Evolutionary conservation across 805 yeast genomes (phyloP).

Genomic region (Candida broadrunensis): DNA sequence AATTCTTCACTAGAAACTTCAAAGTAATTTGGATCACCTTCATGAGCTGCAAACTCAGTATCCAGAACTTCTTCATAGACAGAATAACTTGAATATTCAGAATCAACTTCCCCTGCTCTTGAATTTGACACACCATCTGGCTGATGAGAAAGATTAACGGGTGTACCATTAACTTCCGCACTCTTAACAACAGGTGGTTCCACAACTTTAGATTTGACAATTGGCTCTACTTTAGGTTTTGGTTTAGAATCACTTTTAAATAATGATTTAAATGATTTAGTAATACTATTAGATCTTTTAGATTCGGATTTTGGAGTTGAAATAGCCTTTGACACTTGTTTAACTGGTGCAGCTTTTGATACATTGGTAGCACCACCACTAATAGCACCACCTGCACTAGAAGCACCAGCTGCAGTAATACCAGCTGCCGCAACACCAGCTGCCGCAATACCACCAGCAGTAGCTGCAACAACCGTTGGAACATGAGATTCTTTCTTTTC

Average conservation of each 20-base stretch:
- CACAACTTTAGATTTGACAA: background rate
- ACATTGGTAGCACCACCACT: background rate
- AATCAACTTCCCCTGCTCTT: conserved; percentile 2
- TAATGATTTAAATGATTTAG: background rate
- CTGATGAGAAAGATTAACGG: background rate
- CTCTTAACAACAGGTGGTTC: background rate
- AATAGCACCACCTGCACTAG: background rate
- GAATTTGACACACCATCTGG: conserved; percentile 1
- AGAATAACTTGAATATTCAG: conserved; percentile 17
- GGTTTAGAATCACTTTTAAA: conserved; percentile 1
- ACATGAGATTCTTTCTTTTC: conserved; percentile 1
- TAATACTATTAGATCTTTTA: background rate
- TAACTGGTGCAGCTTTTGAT: background rate
- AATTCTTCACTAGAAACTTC: conserved; percentile 29
- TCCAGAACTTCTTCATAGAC: conserved; percentile 50
- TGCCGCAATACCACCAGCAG: conserved; percentile 6
- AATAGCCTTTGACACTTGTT: background rate
- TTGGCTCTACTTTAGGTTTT: background rate
- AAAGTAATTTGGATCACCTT: conserved; percentile 48
- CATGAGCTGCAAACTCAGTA: conserved; percentile 42
- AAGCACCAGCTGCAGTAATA: background rate
- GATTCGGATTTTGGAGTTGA: background rate
- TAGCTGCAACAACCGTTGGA: conserved; percentile 1
- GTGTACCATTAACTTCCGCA: background rate
- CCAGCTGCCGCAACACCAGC: background rate